Percentiles rank a stretch among this genome's conserved stretches.
phyloP scores from a whole-genome alignment of 2,329 filamentous ascomycete genomes.

The Ceratocystis huliohia region DNA sequence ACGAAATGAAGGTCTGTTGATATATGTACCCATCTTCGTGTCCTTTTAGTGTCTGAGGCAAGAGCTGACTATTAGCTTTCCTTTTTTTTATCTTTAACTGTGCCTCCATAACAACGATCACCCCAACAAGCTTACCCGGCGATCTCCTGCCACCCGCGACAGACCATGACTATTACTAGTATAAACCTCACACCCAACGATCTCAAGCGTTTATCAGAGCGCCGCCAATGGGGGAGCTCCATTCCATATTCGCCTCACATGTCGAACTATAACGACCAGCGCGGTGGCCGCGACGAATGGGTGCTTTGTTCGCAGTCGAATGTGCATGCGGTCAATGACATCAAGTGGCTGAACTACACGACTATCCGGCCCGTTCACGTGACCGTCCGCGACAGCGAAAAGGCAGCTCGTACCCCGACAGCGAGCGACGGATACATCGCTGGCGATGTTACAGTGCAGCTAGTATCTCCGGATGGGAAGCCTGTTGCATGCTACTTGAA shows the following conservation, averaged over 20 bases:
- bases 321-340: conserved; percentile 9
- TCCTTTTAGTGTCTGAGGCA: too few relatives aligned
- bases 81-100: background rate
- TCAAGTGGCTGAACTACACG: conserved; percentile 7
- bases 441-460: conserved; percentile 1
- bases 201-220: background rate
- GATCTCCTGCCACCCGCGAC: background rate
- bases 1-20: background rate
- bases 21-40: background rate
- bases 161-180: background rate
- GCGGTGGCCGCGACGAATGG: conserved; percentile 3
- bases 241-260: conserved; percentile 6
- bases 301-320: conserved; percentile 5
- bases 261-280: background rate
- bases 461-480: conserved; percentile 1
- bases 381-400: background rate
- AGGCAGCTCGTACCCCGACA: background rate
- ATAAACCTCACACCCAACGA: conserved; percentile 1
- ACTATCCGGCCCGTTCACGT: conserved; percentile 6
- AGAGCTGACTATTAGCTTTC: too few relatives aligned
- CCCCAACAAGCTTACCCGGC: background rate
- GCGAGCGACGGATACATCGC: conserved; percentile 1
- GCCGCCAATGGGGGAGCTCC: background rate
- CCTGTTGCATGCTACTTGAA: background rate
- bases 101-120: background rate